phyloP scores from a whole-genome alignment of 345 rosid genomes.

The Dipteronia dyeriana region DNA sequence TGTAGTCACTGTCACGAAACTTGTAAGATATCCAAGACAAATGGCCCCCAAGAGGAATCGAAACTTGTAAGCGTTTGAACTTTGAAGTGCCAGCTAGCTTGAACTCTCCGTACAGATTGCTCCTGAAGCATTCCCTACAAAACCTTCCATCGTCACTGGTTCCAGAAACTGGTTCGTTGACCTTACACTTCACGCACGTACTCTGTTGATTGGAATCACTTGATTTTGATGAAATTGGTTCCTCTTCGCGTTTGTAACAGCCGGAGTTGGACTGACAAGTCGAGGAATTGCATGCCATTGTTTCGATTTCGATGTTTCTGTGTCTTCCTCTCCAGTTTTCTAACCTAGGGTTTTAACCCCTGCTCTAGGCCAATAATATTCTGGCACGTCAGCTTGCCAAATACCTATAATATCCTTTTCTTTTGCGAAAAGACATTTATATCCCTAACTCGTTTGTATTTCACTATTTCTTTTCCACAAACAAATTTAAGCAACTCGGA shows the following conservation, averaged over 20 bases:
- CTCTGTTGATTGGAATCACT: constrained; percentile 7
- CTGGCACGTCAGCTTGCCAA: neutral
- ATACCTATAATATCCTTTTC: neutral
- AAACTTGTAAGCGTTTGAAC: no score
- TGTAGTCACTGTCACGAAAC: neutral
- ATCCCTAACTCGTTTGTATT: neutral
- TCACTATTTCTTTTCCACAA: no score
- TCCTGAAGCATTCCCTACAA: constrained; percentile 76
- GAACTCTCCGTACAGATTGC: constrained; percentile 79
- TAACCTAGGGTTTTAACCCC: neutral
- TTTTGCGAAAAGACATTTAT: neutral
- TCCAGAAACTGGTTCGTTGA: constrained; percentile 47
- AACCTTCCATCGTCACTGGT: constrained; percentile 51
- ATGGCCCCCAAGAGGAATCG: no score
- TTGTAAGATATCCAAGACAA: no score
- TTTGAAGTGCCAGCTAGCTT: constrained; percentile 75
- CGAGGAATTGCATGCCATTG: constrained; percentile 78
- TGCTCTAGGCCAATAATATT: neutral
- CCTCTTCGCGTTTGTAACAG: constrained; percentile 41
- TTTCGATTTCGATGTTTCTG: neutral
- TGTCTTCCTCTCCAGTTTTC: neutral
- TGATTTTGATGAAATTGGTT: neutral
- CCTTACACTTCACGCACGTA: constrained; percentile 76
- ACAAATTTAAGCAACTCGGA: no score
- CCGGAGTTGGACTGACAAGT: constrained; percentile 63